These are phyloP conservation scores for Populus hybrid DNA, from an alignment of 441 rosid genomes.

Conservation along the genomic window DNA sequence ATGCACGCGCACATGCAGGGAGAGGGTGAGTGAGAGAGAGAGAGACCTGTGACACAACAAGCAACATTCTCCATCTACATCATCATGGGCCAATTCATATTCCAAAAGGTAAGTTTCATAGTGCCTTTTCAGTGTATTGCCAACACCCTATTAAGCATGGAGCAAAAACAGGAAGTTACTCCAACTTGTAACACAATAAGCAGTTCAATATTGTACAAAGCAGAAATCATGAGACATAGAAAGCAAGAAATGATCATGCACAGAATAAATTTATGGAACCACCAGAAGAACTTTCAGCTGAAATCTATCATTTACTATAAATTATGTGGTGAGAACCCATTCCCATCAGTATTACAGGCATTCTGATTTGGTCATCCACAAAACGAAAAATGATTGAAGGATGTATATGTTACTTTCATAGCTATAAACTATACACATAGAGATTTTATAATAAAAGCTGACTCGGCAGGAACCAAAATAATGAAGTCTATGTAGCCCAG, in stretches of 20 bases:
- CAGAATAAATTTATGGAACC: too few relatives aligned
- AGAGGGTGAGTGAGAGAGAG: slow-evolving; percentile 8
- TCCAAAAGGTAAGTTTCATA: slow-evolving; percentile 95
- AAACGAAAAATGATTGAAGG: too few relatives aligned
- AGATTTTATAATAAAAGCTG: neutral
- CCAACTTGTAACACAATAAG: neutral
- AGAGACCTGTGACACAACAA: slow-evolving; percentile 86
- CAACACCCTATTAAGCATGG: slow-evolving; percentile 71
- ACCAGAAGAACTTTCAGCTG: too few relatives aligned
- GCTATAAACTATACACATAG: too few relatives aligned
- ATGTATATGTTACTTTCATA: too few relatives aligned
- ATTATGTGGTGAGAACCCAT: too few relatives aligned
- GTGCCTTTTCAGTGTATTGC: slow-evolving; percentile 92
- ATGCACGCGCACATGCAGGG: neutral
- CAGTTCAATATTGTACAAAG: neutral
- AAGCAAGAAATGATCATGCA: too few relatives aligned
- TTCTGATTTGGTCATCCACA: neutral
- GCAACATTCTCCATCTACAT: slow-evolving; percentile 98
- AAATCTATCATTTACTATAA: too few relatives aligned
- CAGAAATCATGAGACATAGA: too few relatives aligned
- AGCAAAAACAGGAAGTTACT: neutral
- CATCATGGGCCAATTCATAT: slow-evolving; percentile 97
- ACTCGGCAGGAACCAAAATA: neutral
- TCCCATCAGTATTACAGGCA: too few relatives aligned
- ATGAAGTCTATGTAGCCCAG: neutral